A percentile compares a stretch with the other conserved stretches of the same genome.
Conservation (phyloP, 2,329 filamentous ascomycete genomes). For the Pestalotiopsis sp. region DNA sequence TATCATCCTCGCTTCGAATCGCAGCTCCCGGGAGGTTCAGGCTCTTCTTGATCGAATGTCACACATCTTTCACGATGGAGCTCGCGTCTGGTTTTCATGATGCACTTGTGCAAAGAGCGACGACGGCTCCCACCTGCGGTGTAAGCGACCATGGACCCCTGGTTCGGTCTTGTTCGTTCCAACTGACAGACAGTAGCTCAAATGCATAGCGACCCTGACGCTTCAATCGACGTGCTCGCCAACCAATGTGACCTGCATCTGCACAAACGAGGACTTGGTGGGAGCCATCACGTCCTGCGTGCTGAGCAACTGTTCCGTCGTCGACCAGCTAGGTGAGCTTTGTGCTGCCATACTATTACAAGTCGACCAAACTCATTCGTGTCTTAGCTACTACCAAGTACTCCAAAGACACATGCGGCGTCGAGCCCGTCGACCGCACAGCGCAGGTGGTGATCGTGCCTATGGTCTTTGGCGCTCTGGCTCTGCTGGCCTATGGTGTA, state of each 20-base stretch:
- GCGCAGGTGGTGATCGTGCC: neutral
- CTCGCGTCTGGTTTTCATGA: neutral
- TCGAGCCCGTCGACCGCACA: neutral
- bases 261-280: neutral
- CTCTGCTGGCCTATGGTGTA: neutral
- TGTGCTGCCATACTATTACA: neutral
- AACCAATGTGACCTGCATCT: constrained; percentile 1
- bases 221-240: neutral
- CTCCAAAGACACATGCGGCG: constrained; percentile 3
- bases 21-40: neutral
- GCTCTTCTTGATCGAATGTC: neutral
- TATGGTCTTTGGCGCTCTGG: neutral
- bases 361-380: neutral
- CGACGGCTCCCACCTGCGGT: neutral
- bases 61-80: neutral
- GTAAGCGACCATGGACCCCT: neutral
- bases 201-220: neutral
- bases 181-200: neutral
- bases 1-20: neutral
- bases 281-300: neutral
- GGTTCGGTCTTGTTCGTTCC: neutral
- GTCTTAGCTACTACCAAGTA: neutral
- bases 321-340: neutral
- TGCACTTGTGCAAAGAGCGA: neutral
- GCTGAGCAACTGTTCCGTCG: neutral